These are phyloP conservation scores for Pogostemon cablin DNA, from an alignment of 257 asterid genomes.

Conservation along the genomic window DNA sequence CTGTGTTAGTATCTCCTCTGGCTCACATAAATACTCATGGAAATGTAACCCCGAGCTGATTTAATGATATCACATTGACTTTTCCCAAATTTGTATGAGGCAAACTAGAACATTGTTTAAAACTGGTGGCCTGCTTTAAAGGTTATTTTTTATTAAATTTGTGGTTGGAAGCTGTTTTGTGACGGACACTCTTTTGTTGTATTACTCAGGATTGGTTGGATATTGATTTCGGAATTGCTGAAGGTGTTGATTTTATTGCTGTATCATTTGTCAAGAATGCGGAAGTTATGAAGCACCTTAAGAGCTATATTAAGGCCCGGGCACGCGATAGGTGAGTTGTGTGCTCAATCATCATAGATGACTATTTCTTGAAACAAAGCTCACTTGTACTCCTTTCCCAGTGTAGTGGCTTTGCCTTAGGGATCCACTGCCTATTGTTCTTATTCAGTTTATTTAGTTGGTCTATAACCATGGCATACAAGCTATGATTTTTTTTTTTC, in stretches of 20 bases:
- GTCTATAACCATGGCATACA: background rate
- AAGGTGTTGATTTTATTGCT: conserved; percentile 87
- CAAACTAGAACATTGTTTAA: conserved; percentile 2
- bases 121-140: conserved; percentile 2
- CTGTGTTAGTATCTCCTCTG: too few relatives aligned
- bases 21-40: too few relatives aligned
- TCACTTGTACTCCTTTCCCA: conserved; percentile 4
- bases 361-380: conserved; percentile 15
- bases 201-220: conserved; percentile 83
- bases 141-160: background rate
- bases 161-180: background rate
- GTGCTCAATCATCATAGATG: conserved; percentile 4
- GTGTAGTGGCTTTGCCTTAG: background rate
- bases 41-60: too few relatives aligned
- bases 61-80: too few relatives aligned
- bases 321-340: conserved; percentile 68
- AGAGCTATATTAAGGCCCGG: conserved; percentile 79
- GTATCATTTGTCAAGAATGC: conserved; percentile 93
- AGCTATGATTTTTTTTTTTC: background rate
- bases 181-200: conserved; percentile 29
- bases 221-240: conserved; percentile 87
- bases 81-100: background rate
- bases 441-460: conserved; percentile 2
- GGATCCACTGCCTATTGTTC: conserved; percentile 16
- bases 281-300: conserved; percentile 83